Base-by-base conservation (phyloP, 2,329 filamentous ascomycete species). In the Aureobasidium sp. region DNA sequence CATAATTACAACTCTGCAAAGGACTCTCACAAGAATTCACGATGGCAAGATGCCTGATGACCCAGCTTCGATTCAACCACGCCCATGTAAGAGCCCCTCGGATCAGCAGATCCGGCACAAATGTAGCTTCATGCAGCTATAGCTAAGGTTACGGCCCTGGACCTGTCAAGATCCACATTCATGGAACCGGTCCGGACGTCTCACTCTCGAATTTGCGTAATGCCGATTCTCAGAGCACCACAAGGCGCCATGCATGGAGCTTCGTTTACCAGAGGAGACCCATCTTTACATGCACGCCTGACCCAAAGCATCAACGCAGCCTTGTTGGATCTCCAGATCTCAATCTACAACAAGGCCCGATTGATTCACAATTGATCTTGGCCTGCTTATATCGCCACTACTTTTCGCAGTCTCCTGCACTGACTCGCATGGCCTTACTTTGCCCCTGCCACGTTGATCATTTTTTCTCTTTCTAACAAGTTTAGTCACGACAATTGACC, bases 121-220 rank as follows among this genome's bases (percentile, higher is more conserved):
- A 19, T n/a, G 22, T 22, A 29, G 24, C 17, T 5, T 29, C 34
- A 49, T 49, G 45, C 45, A 39, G 45, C 22, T 30, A 35, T 34
- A 29, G 45, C 24, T 24, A 39, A 37, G n/a, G 30, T 27, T 19
- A 21, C 32, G 25, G 42, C 29, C 45, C 21, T 17, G 16, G 3
- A 49, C 22, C 45, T 49, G 45, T 49, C 45, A 49, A 38, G 30
- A 29, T n/a, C 45, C 34, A 49, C 34, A 21, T 25, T n/a, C 6
- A 22, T 49, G 34, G 34, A 12, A 49, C n/a, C 45, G 32, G 45
- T 19, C 25, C 30, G 30, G 44, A 25, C 2, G 40, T 3, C 21
- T 34, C 17, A 17, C 16, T 25, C n/a, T 41, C 7, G 29, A 14
- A 11, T 42, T 42, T 30, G 40, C 41, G 29, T 29, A 45, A 45